phyloP scores from a whole-genome alignment of 75 land plant species.

The Azolla pinnata region DNA sequence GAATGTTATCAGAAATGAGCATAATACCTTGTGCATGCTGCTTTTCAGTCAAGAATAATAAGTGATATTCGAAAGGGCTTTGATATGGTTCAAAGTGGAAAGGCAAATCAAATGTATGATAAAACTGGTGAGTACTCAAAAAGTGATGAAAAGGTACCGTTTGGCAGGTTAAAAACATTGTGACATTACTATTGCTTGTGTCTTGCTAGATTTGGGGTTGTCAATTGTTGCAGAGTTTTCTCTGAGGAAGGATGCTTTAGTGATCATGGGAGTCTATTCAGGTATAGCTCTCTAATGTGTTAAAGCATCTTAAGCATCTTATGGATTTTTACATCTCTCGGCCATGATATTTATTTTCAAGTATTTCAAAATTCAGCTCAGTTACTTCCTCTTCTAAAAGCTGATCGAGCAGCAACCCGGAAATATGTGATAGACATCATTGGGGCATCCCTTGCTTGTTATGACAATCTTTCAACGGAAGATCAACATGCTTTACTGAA shows the following conservation, averaged over 20 bases:
- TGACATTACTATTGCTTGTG: not conserved
- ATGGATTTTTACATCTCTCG: not conserved
- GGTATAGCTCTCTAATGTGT: slow-evolving; percentile 7
- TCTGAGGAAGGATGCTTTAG: slow-evolving; percentile 11
- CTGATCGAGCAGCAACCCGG: slow-evolving; percentile 14
- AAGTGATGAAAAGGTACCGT: no score
- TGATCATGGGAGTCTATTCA: slow-evolving; percentile 11
- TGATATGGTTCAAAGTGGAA: not conserved
- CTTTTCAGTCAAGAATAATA: not conserved
- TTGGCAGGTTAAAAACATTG: no score
- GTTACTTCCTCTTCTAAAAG: slow-evolving; percentile 8
- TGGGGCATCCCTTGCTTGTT: slow-evolving; percentile 8
- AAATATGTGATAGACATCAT: slow-evolving; percentile 12
- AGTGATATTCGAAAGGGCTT: not conserved
- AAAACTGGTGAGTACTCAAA: no score
- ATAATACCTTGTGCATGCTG: no score
- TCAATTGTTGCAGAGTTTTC: slow-evolving; percentile 18
- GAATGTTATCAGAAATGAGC: no score
- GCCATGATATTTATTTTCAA: not conserved
- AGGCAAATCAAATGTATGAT: not conserved
- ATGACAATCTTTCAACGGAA: not conserved
- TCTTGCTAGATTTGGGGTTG: slow-evolving; percentile 10
- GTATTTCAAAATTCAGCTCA: slow-evolving; percentile 5
- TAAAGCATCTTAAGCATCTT: not conserved
- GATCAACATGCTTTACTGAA: slow-evolving; percentile 8